A percentile compares a stretch with the other conserved stretches of the same genome.
Conservation (phyloP, 345 rosid species). For the Linum trigynum region DNA sequence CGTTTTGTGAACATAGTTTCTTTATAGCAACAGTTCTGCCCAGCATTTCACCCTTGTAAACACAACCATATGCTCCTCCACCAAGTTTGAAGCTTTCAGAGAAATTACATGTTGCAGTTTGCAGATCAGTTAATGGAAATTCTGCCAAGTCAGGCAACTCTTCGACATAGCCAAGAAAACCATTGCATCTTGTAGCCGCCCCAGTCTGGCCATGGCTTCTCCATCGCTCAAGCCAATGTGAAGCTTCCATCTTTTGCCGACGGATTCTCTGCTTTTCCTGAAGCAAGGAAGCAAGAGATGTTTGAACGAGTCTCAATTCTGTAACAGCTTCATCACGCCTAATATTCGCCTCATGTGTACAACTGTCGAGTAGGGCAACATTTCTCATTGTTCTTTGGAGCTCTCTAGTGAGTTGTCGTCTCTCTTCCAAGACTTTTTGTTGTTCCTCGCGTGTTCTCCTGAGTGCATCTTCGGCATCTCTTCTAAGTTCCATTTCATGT, state of each 20-base stretch:
- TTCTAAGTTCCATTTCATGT: constrained; percentile 36
- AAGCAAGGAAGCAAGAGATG: constrained; percentile 43
- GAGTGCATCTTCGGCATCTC: constrained; percentile 41
- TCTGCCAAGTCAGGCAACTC: constrained; percentile 50
- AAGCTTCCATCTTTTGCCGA: constrained; percentile 59
- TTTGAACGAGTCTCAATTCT: constrained; percentile 38
- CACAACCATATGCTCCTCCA: constrained; percentile 52
- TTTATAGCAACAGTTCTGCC: constrained; percentile 75
- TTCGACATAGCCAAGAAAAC: constrained; percentile 32
- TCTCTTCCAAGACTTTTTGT: constrained; percentile 40
- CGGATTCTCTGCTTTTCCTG: constrained; percentile 51
- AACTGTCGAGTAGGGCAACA: constrained; percentile 47
- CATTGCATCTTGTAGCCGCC: constrained; percentile 33
- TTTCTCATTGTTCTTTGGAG: constrained; percentile 44
- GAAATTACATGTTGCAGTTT: constrained; percentile 61
- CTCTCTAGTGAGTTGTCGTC: constrained; percentile 33
- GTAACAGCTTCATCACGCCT: constrained; percentile 39
- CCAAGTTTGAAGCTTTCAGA: constrained; percentile 71
- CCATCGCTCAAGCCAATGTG: constrained; percentile 62
- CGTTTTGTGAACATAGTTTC: constrained; percentile 45
- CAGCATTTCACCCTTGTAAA: constrained; percentile 76
- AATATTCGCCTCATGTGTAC: constrained; percentile 38
- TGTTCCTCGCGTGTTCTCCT: constrained; percentile 24
- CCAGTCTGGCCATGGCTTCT: constrained; percentile 38
- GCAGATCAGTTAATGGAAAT: constrained; percentile 46